Evolutionary conservation across 371 early-diverging fungal species (phyloP).

Genomic region (Circinella minor): DNA sequence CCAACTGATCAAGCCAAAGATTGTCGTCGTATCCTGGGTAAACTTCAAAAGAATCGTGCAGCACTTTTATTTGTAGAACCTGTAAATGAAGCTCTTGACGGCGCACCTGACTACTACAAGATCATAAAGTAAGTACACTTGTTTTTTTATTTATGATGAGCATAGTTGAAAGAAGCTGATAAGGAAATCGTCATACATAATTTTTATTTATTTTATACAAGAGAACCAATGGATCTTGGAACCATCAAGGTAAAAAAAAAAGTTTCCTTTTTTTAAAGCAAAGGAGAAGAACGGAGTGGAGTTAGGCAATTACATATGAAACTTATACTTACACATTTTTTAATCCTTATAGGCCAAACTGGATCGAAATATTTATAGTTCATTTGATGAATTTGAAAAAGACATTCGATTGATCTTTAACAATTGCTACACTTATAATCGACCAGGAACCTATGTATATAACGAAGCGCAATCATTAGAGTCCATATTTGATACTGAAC

Average conservation of each 20-base stretch:
- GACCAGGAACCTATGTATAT: slow-evolving; percentile 51
- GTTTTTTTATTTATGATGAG: background rate
- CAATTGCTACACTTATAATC: slow-evolving; percentile 62
- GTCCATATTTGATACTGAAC: slow-evolving; percentile 44
- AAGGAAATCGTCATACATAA: too few species aligned
- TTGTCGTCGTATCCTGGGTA: slow-evolving; percentile 46
- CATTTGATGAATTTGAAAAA: slow-evolving; percentile 63
- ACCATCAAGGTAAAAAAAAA: slow-evolving; percentile 59
- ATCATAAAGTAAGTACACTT: slow-evolving; percentile 36
- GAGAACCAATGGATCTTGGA: slow-evolving; percentile 94
- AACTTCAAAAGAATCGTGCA: slow-evolving; percentile 57
- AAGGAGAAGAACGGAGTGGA: slow-evolving; percentile 85
- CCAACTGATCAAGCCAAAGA: slow-evolving; percentile 44
- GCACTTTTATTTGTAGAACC: slow-evolving; percentile 68
- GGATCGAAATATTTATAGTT: slow-evolving; percentile 58
- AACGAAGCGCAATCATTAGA: slow-evolving; percentile 55
- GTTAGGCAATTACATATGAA: slow-evolving; percentile 45
- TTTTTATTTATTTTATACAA: slow-evolving; percentile 23
- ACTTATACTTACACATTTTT: slow-evolving; percentile 62
- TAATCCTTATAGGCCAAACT: slow-evolving; percentile 65
- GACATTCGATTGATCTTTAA: slow-evolving; percentile 65
- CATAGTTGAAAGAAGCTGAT: too few species aligned
- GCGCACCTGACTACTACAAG: slow-evolving; percentile 49
- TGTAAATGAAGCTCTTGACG: slow-evolving; percentile 65
- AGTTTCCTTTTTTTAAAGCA: too few species aligned